Conservation (phyloP, 225 moss, liverwort and hornwort genomes). For the Polytrichum commune region DNA sequence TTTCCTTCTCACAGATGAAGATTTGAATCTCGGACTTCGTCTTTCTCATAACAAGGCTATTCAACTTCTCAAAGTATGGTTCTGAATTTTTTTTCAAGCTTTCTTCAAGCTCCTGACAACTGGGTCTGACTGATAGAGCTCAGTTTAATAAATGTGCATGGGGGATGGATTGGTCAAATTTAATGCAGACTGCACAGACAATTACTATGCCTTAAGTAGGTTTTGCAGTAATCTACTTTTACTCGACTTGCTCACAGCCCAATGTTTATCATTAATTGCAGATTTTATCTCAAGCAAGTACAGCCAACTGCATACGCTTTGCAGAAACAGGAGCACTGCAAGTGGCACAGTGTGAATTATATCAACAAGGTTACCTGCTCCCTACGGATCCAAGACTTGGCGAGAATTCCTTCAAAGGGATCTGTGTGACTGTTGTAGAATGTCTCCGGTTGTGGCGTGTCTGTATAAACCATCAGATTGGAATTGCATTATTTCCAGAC, state of each 20-base stretch:
- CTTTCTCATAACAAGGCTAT: constrained; percentile 62
- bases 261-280: constrained; percentile 12
- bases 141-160: no score
- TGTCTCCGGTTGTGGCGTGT: constrained; percentile 83
- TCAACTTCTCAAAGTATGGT: constrained; percentile 76
- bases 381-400: constrained; percentile 27
- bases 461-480: constrained; percentile 65
- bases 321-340: constrained; percentile 62
- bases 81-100: neutral
- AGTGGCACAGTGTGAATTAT: constrained; percentile 59
- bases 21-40: constrained; percentile 36
- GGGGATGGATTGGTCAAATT: no score
- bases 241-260: neutral
- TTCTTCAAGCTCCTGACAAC: neutral
- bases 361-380: constrained; percentile 40
- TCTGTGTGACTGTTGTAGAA: constrained; percentile 45
- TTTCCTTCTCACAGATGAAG: constrained; percentile 57
- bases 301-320: constrained; percentile 62
- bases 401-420: constrained; percentile 26
- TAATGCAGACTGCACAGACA: no score
- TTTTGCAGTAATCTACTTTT: no score
- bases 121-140: neutral
- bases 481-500: constrained; percentile 68
- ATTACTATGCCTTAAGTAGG: no score
- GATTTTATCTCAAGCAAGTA: constrained; percentile 68